phyloP scores from a whole-genome alignment of 768 basidiomycete genomes.

The Termitomyces sp. region DNA sequence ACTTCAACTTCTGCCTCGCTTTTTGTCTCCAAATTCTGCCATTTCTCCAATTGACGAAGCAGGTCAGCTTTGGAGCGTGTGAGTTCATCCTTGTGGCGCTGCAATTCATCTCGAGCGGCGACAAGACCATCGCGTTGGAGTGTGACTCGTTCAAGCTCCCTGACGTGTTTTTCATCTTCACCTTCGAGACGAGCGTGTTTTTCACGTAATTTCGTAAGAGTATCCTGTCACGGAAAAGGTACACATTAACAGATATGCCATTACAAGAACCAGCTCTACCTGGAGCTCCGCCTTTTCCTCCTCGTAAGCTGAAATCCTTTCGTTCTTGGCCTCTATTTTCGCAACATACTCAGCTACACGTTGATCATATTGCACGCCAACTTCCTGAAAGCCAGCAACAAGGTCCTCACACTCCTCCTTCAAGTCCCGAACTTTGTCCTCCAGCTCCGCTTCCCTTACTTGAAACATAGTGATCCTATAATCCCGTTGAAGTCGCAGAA shows the following conservation, averaged over 20 bases:
- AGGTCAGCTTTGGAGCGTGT: conserved; percentile 53
- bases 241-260: conserved; percentile 5
- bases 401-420: conserved; percentile 40
- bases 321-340: conserved; percentile 35
- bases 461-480: conserved; percentile 67
- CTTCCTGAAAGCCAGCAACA: conserved; percentile 19
- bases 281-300: conserved; percentile 44
- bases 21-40: conserved; percentile 63
- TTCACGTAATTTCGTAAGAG: conserved; percentile 40
- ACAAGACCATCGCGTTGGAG: conserved; percentile 58
- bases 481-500: conserved; percentile 60
- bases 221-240: conserved; percentile 24
- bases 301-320: conserved; percentile 32
- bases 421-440: conserved; percentile 47
- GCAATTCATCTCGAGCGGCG: conserved; percentile 48
- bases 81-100: conserved; percentile 53
- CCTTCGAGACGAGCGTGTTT: conserved; percentile 47
- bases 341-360: conserved; percentile 28
- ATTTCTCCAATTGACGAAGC: conserved; percentile 62
- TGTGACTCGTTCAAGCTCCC: conserved; percentile 53
- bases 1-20: conserved; percentile 56
- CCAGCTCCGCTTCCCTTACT: conserved; percentile 56
- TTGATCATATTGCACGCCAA: conserved; percentile 24
- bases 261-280: conserved; percentile 24
- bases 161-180: conserved; percentile 38